These are phyloP conservation scores for Cucurbita moschata DNA, from an alignment of 306 rosid genomes.

Conservation along the genomic window DNA sequence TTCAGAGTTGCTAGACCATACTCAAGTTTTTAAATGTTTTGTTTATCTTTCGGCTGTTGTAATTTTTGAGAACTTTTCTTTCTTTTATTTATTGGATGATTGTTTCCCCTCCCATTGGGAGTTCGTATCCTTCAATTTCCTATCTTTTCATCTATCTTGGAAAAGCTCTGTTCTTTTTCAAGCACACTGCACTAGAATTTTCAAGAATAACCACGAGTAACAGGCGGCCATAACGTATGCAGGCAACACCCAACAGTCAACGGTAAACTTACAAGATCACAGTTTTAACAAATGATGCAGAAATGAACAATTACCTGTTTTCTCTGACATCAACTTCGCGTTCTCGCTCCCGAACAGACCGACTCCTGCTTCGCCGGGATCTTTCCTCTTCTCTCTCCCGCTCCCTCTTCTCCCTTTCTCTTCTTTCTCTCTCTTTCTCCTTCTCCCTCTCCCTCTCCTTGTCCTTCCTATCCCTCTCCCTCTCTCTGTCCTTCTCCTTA, in stretches of 20 bases:
- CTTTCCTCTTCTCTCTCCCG: constrained; percentile 15
- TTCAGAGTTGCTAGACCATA: background rate
- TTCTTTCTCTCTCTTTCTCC: constrained; percentile 5
- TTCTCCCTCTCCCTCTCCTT: constrained; percentile 19
- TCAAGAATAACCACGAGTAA: background rate
- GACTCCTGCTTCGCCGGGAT: constrained; percentile 25
- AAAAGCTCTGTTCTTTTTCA: background rate
- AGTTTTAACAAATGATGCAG: background rate
- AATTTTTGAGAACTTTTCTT: background rate
- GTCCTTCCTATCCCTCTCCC: constrained; percentile 14
- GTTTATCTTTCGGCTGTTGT: background rate
- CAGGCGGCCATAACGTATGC: background rate
- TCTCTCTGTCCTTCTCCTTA: constrained; percentile 12
- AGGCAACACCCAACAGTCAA: background rate
- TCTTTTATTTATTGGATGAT: background rate
- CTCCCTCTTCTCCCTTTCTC: constrained; percentile 9
- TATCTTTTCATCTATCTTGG: background rate
- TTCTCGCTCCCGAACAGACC: constrained; percentile 39
- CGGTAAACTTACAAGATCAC: background rate
- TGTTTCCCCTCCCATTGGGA: background rate
- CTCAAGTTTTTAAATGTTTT: background rate
- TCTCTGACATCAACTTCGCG: constrained; percentile 54
- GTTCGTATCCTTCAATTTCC: background rate
- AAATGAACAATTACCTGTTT: constrained; percentile 33
- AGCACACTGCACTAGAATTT: background rate